Base-by-base conservation (phyloP, 495 filamentous ascomycete genomes). In the Aspergillus heteromorphus region DNA sequence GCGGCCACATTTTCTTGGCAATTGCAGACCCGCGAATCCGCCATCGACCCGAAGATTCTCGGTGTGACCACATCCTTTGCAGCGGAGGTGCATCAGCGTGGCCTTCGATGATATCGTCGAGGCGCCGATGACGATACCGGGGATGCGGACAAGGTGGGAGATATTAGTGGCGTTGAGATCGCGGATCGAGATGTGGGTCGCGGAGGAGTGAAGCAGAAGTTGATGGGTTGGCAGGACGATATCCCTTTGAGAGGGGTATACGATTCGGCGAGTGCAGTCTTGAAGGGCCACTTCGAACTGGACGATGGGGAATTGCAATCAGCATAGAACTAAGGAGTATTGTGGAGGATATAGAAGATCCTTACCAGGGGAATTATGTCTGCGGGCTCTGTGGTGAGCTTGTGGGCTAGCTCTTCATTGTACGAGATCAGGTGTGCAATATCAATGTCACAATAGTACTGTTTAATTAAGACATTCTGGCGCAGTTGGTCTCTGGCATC, bases 31-130 rank as follows among this genome's bases (percentile, higher is more conserved):
- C 7, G 88, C 78, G 66, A 97, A 97, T 13, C 95, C 95, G 45
- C 89, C 87, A 7, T 83, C 78, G 14, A 97, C 83, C 10, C 79
- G 74, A 13, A 97, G 66, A 51, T 81, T 82, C 54, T 92, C 83
- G 14, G 77, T 76, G 56, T 90, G 82, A 45, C 83, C 79, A 74
- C 95, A 99, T 60, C 84, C 89, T 59, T 90, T 85, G 74, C 95
- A 99, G 74, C 92, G 86, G 53, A 97, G 87, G 61, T 87, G 78
- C 17, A 99, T 79, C 11, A 83, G 73, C 9, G 91, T 97, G 19
- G 95, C 87, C 78, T 97, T 97, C 9, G 92, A 97, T 14, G 91
- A 95, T 67, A 97, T 86, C 13, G 95, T 95, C 0, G 92, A 96
- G 45, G 95, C 95, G 45, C 95, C 92, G 64, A 99, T 97, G 42